Evolutionary conservation across 2,329 filamentous ascomycete species (phyloP), one percentile per base, ranked within the genome.

Genomic region (Massarina eburnea): DNA sequence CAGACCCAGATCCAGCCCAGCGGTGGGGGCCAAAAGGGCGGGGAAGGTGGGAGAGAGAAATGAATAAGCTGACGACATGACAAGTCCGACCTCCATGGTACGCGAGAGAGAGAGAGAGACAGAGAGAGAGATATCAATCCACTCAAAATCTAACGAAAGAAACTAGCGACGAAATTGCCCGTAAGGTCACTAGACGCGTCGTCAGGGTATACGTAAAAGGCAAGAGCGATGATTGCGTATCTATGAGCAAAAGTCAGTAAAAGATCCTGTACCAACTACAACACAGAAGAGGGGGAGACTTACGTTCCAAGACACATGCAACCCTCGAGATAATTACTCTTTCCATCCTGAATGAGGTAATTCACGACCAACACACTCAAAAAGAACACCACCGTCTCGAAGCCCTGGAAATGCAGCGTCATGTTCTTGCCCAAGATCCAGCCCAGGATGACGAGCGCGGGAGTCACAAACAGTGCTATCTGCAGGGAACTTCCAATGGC

Each of bases 361-460:
- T 92, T 94, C 71, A 92, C 88, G 52, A 95, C 90, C 54, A 95
- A 84, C 7, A 90, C 85, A 41, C 84, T 88, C 41, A 92, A 83
- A 70, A 95, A 95, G 61, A 95, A 80, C 45, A 86, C 89, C 18
- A 94, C 87, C 0, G 89, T 95, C 78, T 95, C 89, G 70, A 95
- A 95, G 39, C 90, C 79, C 49, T 89, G 89, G 70, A 95, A 95
- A 74, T 92, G 91, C 26, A 95, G 78, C 21, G 86, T 76, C 78
- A 80, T 80, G 37, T 73, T 69, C 52, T 76, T 61, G 18, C 70
- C 73, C 46, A 81, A 76, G 57, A 76, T 74, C 78, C 78, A 81
- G 40, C 79, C 79, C 8, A 80, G 71, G 33, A 81, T 75, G 45
- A 81, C 78, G 41, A 81, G 66, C 67, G 80, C 79, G 5, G 79